A percentile compares a stretch with the other conserved stretches of the same genome.
phyloP scores from a whole-genome alignment of 345 rosid species.

The Citrus sp. region DNA sequence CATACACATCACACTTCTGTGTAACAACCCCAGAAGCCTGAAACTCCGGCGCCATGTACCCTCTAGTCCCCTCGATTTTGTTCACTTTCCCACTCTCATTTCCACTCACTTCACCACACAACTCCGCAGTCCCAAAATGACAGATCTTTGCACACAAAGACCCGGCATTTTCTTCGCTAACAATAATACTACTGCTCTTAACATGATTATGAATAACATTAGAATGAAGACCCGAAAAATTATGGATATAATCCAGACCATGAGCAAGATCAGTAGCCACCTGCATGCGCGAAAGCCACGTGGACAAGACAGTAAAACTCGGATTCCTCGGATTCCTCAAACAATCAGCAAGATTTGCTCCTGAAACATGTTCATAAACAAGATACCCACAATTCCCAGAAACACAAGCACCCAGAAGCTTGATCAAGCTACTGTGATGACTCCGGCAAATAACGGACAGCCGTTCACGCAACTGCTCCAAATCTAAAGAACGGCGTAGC shows the following conservation, averaged over 20 bases:
- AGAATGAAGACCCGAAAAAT: conserved; percentile 26
- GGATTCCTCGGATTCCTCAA: conserved; percentile 40
- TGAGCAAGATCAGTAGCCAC: conserved; percentile 45
- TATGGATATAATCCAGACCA: conserved; percentile 40
- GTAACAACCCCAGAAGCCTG: conserved; percentile 31
- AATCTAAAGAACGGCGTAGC: conserved; percentile 21
- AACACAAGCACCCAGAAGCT: conserved; percentile 32
- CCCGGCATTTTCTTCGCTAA: conserved; percentile 10
- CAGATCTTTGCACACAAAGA: conserved; percentile 27
- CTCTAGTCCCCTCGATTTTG: conserved; percentile 48
- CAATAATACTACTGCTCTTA: conserved; percentile 26
- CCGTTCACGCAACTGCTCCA: conserved; percentile 7
- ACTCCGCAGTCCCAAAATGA: conserved; percentile 32
- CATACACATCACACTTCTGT: conserved; percentile 46
- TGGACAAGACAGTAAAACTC: conserved; percentile 40
- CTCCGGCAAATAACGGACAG: conserved; percentile 32
- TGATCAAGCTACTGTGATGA: conserved; percentile 27
- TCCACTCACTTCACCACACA: conserved; percentile 22
- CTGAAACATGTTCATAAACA: conserved; percentile 40
- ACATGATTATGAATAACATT: conserved; percentile 32
- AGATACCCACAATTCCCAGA: conserved; percentile 37
- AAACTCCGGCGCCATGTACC: conserved; percentile 60
- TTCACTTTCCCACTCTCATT: conserved; percentile 14
- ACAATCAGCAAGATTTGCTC: conserved; percentile 43
- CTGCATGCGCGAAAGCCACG: conserved; percentile 49